Base-by-base conservation (phyloP, 768 basidiomycete species). In the Rhodosporidiobolus odoratus region DNA sequence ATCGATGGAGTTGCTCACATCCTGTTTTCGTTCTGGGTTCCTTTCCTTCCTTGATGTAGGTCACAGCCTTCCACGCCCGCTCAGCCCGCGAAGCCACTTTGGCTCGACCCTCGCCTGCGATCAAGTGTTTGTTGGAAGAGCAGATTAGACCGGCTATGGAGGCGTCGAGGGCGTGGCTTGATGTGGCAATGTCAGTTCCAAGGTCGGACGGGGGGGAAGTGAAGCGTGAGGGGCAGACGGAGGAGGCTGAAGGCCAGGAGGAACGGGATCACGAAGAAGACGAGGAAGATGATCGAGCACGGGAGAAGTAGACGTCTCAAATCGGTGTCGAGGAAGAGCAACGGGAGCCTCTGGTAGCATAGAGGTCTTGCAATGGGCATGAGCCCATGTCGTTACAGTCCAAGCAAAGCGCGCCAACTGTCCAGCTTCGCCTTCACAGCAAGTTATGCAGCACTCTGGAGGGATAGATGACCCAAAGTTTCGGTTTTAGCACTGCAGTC, bases 121-220 rank as follows among this genome's bases (percentile, higher is more conserved):
- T 65, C 17, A 35, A n/a, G 0, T 17, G 5, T 12, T 16, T 58
- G 7, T 19, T 65, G 8, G n/a, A 34, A 19, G 3, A 27, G 43
- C 43, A 58, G 45, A 30, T 58, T 19, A 9, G 17, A 8, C n/a
- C 35, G 6, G 47, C 35, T 10, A 27, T 27, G 37, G 37, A 34
- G 27, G 27, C 65, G 35, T 65, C 58, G 27, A 0, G 27, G 2
- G 47, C 34, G 12, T 65, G 65, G 65, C 16, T 65, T 35, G 63
- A 65, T 15, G 54, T 34, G 2, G 63, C 45, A 34, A 57, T 58
- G 62, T 7, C 34, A 15, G 23, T 47, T 32, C 32, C n/a, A 1
- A 34, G 45, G 32, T 19, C 3, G 34, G 34, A 10, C 9, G 12
- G 15, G 9, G 23, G 48, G 15, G 43, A 32, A 30, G 15, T 27